phyloP scores from a whole-genome alignment of 1,139 yeast species.

The Blastobotrys raffinosifermentans region DNA sequence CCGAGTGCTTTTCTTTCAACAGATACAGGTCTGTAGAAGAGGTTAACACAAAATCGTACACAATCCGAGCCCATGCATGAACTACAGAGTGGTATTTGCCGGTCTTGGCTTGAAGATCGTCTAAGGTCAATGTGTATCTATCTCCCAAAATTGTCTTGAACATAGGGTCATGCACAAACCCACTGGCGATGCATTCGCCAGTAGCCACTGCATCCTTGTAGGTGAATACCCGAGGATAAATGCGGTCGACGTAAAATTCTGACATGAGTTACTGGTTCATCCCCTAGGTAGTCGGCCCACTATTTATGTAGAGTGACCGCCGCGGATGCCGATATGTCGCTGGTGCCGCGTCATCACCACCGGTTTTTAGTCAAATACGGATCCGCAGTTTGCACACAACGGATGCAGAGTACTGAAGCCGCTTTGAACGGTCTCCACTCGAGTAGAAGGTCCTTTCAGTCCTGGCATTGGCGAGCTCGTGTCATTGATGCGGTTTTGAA shows the following conservation, averaged over 20 bases:
- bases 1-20: neutral
- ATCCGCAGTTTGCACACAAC: neutral
- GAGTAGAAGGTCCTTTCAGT: neutral
- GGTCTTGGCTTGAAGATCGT: neutral
- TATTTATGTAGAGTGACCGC: too few relatives aligned
- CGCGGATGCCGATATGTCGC: too few relatives aligned
- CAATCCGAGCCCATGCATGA: conserved; percentile 4
- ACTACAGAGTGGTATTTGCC: conserved; percentile 1
- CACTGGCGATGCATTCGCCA: conserved; percentile 1
- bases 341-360: too few relatives aligned
- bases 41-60: neutral
- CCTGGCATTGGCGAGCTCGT: neutral
- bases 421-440: neutral
- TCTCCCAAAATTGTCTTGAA: conserved; percentile 2
- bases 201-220: conserved; percentile 4
- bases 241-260: too few relatives aligned
- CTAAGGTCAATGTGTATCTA: neutral
- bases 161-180: conserved; percentile 1
- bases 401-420: neutral
- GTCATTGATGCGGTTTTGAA: conserved; percentile 30
- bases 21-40: conserved; percentile 3
- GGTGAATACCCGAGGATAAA: conserved; percentile 1
- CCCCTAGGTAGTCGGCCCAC: too few relatives aligned
- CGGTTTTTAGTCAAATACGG: too few relatives aligned
- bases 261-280: too few relatives aligned